Conservation (phyloP, 1,284 basidiomycete genomes). For the Amylostereum areolatum region DNA sequence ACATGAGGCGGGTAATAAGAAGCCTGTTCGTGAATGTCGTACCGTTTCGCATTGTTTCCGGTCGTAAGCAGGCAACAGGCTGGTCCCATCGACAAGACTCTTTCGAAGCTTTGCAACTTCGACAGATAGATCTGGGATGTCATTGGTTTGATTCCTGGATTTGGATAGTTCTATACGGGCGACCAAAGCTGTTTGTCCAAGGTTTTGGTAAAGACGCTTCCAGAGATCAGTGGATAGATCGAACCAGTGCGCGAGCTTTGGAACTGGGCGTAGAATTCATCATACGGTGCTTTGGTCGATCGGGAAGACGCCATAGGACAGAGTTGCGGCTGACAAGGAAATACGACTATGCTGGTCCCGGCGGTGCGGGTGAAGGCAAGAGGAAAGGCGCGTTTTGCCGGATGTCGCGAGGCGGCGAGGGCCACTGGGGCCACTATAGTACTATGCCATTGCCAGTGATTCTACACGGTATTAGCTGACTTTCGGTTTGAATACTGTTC, state of each 20-base stretch:
- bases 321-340: too few species aligned
- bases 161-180: conserved; percentile 27
- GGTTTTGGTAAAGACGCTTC: conserved; percentile 4
- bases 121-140: conserved; percentile 16
- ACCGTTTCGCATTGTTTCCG: conserved; percentile 68
- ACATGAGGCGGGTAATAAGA: background rate
- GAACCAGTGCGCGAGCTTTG: conserved; percentile 40
- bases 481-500: too few species aligned
- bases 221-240: conserved; percentile 15
- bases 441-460: too few species aligned
- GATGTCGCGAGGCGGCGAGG: too few species aligned
- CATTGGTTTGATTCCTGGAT: conserved; percentile 6
- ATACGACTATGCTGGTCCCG: too few species aligned
- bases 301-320: conserved; percentile 7
- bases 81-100: conserved; percentile 52
- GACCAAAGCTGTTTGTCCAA: conserved; percentile 30
- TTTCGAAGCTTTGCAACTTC: conserved; percentile 46
- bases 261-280: conserved; percentile 40
- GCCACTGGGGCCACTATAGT: too few species aligned
- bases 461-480: too few species aligned
- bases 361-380: too few species aligned
- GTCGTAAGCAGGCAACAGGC: conserved; percentile 65
- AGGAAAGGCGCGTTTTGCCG: too few species aligned
- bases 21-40: conserved; percentile 15
- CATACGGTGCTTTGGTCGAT: conserved; percentile 31